phyloP scores from a whole-genome alignment of 2,329 filamentous ascomycete species.

The Pezicula radicicola region DNA sequence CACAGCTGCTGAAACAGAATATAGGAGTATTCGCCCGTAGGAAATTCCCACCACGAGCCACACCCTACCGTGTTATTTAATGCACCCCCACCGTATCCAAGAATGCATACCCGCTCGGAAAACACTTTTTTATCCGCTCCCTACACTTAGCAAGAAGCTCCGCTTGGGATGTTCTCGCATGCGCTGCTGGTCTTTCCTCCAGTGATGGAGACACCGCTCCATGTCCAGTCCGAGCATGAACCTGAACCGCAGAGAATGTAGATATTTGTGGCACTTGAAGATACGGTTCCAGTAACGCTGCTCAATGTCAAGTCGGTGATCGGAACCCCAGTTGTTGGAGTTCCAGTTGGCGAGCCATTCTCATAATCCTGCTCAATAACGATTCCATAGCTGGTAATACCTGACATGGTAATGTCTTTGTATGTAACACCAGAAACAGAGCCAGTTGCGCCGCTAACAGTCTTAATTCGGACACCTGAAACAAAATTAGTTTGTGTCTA shows the following conservation, averaged over 20 bases:
- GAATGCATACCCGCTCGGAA: too few species aligned
- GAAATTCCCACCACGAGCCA: too few species aligned
- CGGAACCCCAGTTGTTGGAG: slow-evolving; percentile 24
- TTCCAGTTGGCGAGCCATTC: slow-evolving; percentile 23
- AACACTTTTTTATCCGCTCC: background rate
- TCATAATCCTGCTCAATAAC: slow-evolving; percentile 55
- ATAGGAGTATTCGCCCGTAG: too few species aligned
- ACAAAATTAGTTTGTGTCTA: slow-evolving; percentile 1
- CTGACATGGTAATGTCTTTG: slow-evolving; percentile 45
- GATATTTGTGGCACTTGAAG: slow-evolving; percentile 34
- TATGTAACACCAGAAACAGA: slow-evolving; percentile 50
- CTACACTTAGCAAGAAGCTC: slow-evolving; percentile 17
- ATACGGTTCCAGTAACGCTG: slow-evolving; percentile 40
- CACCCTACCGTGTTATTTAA: too few species aligned
- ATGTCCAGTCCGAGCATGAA: slow-evolving; percentile 50
- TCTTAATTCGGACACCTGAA: slow-evolving; percentile 49
- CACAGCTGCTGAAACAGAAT: too few species aligned
- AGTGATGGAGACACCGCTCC: slow-evolving; percentile 44
- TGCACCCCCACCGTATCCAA: too few species aligned
- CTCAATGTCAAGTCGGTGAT: slow-evolving; percentile 52
- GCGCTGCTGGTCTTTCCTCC: slow-evolving; percentile 44
- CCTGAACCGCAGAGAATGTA: slow-evolving; percentile 52
- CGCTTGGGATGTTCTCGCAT: slow-evolving; percentile 34
- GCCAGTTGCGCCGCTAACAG: slow-evolving; percentile 46
- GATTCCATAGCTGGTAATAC: slow-evolving; percentile 43